Evolutionary conservation across 768 basidiomycete genomes (phyloP), one percentile per base, ranked within the genome.

Genomic region (Megacollybia marginata): DNA sequence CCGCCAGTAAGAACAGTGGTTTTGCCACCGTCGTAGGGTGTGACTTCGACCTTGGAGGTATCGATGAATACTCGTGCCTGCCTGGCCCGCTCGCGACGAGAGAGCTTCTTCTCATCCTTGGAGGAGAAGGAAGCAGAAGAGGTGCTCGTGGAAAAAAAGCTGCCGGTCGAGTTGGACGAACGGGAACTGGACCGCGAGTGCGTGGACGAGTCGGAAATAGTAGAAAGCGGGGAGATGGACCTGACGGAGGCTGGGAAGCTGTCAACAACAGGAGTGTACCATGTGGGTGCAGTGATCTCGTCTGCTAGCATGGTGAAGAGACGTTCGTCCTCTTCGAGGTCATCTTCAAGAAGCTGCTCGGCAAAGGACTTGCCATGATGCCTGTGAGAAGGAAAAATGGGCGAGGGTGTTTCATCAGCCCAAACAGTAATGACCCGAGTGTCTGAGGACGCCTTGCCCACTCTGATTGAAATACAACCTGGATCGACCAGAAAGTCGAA

Each of bases 1-100:
- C 88, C 88, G 50, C 88, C 88, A 2, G 88, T 89, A 57, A 91
- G 79, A 46, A 90, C 88, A 28, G 88, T 89, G 48, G 88, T 91
- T 76, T 88, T 89, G 55, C 88, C 88, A 49, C 87, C 88, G 56
- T 91, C 88, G 58, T 91, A 91, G 58, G 85, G 85, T 44, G 88
- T 90, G 54, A 90, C 85, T 42, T 85, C 85, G 48, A 67, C 88
- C 73, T 83, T 90, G 59, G 82, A 67, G 18, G 73, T 78, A 65
- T 91, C 88, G 48, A 91, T 65, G 60, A 76, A 88, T 56, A 90
- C 84, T 54, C 79, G 80, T 19, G 77, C 76, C 62, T 83, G 82
- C 54, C 82, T 75, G 9, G 79, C 78, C 46, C 75, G 76, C 64
- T 88, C 86, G 52, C 85, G 78, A 48, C 84, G 82, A 19, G 83